A percentile compares a stretch with the other conserved stretches of the same genome.
phyloP scores from a whole-genome alignment of 2,329 filamentous ascomycete species.

The Byssoonygena ceratinophila region DNA sequence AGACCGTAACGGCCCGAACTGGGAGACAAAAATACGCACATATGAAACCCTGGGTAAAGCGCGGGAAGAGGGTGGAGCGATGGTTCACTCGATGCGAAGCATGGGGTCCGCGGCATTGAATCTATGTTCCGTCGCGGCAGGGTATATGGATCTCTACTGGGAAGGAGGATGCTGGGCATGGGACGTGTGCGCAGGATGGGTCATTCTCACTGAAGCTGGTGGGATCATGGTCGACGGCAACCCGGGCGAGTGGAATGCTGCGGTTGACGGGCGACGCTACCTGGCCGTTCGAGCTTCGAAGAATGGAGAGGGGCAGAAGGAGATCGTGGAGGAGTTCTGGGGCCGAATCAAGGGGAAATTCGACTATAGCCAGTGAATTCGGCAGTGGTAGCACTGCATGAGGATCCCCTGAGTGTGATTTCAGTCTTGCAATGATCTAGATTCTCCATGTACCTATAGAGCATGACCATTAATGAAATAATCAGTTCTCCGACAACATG shows the following conservation, averaged over 20 bases:
- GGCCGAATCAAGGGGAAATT: slow-evolving; percentile 30
- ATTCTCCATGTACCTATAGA: neutral
- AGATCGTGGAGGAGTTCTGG: slow-evolving; percentile 37
- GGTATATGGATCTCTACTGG: slow-evolving; percentile 53
- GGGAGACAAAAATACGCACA: slow-evolving; percentile 45
- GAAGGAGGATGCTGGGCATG: slow-evolving; percentile 56
- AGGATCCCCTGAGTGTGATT: too few species aligned
- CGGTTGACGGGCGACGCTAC: slow-evolving; percentile 48
- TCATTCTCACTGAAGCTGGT: slow-evolving; percentile 50
- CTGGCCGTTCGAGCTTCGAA: slow-evolving; percentile 31
- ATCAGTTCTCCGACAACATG: neutral
- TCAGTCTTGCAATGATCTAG: neutral
- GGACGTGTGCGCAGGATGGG: slow-evolving; percentile 56
- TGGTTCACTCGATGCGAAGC: slow-evolving; percentile 50
- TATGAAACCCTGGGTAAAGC: slow-evolving; percentile 41
- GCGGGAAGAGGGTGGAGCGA: slow-evolving; percentile 47
- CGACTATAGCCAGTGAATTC: slow-evolving; percentile 22
- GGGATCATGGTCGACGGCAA: slow-evolving; percentile 51
- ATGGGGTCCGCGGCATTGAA: slow-evolving; percentile 53
- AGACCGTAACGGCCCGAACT: slow-evolving; percentile 48
- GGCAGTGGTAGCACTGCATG: neutral
- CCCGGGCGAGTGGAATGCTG: slow-evolving; percentile 46
- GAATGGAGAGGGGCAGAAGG: slow-evolving; percentile 27
- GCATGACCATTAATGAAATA: neutral
- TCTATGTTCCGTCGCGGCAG: slow-evolving; percentile 49